phyloP scores from a whole-genome alignment of 768 basidiomycete species.

The Vishniacozyma victoriae region DNA sequence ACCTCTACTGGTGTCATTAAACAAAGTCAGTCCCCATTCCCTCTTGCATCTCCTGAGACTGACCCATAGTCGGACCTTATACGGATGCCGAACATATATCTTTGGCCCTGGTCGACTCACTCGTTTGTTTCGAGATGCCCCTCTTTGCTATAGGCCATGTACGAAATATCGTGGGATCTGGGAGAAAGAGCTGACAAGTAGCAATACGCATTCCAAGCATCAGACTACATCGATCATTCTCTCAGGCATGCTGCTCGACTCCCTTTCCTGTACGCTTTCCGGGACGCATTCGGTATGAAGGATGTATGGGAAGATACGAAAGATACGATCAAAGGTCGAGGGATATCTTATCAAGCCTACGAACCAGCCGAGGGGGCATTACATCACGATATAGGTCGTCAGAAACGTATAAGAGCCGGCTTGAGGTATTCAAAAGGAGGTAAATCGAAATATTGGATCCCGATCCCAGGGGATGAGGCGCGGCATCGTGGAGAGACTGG shows the following conservation, averaged over 20 bases:
- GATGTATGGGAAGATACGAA: conserved; percentile 84
- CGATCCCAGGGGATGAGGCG: conserved; percentile 54
- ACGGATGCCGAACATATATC: conserved; percentile 84
- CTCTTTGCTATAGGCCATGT: conserved; percentile 90
- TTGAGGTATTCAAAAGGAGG: conserved; percentile 88
- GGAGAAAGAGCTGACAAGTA: conserved; percentile 4
- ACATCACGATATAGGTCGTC: conserved; percentile 81
- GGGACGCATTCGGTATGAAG: conserved; percentile 77
- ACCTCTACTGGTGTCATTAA: conserved; percentile 73
- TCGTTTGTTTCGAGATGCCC: conserved; percentile 97
- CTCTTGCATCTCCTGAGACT: background rate
- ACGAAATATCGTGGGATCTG: conserved; percentile 14
- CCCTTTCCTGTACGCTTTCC: conserved; percentile 76
- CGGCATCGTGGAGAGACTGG: conserved; percentile 37
- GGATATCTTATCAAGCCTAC: conserved; percentile 93
- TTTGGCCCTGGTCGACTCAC: conserved; percentile 76
- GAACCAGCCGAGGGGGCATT: conserved; percentile 91
- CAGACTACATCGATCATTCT: conserved; percentile 70
- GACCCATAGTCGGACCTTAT: conserved; percentile 64
- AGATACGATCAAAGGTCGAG: conserved; percentile 73
- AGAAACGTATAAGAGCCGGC: conserved; percentile 81
- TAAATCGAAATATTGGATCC: conserved; percentile 90
- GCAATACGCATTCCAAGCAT: conserved; percentile 81
- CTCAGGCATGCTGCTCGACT: conserved; percentile 66
- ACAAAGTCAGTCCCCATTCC: conserved; percentile 48